Conservation (phyloP, 2,329 filamentous ascomycete species). For the Didymella segeticola region DNA sequence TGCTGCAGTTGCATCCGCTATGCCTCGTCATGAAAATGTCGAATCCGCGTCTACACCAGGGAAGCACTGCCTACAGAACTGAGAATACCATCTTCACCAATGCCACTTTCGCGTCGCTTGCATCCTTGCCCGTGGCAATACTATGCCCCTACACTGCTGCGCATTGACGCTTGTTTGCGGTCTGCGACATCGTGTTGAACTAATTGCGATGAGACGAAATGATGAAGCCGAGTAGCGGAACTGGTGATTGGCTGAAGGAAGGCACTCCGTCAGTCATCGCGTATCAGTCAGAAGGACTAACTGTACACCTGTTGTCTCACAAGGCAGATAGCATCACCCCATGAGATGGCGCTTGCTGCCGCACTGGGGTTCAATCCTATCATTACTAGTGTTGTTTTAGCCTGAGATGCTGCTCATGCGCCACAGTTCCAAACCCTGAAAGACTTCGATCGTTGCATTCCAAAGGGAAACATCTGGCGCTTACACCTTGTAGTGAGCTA, state of each 20-base stretch:
- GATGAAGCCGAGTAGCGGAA: background rate
- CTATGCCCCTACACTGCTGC: background rate
- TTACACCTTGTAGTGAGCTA: background rate
- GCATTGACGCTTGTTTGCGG: background rate
- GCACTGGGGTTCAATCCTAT: background rate
- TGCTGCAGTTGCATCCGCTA: background rate
- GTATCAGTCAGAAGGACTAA: background rate
- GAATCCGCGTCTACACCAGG: background rate
- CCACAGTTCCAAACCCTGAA: background rate
- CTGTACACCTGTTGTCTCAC: conserved; percentile 4
- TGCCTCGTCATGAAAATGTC: background rate
- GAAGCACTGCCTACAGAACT: background rate
- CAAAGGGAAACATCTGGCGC: background rate
- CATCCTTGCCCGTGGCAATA: background rate
- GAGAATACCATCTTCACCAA: background rate
- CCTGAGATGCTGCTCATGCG: background rate
- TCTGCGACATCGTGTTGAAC: conserved; percentile 5
- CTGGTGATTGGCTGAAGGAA: conserved; percentile 1
- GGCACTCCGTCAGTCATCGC: background rate
- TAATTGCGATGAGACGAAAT: background rate
- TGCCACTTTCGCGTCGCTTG: background rate
- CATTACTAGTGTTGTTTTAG: background rate
- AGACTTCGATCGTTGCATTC: background rate
- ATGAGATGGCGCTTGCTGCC: background rate
- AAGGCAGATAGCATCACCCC: background rate